phyloP scores from a whole-genome alignment of 352 stramenopile species.

The Phytopythium delawarense region DNA sequence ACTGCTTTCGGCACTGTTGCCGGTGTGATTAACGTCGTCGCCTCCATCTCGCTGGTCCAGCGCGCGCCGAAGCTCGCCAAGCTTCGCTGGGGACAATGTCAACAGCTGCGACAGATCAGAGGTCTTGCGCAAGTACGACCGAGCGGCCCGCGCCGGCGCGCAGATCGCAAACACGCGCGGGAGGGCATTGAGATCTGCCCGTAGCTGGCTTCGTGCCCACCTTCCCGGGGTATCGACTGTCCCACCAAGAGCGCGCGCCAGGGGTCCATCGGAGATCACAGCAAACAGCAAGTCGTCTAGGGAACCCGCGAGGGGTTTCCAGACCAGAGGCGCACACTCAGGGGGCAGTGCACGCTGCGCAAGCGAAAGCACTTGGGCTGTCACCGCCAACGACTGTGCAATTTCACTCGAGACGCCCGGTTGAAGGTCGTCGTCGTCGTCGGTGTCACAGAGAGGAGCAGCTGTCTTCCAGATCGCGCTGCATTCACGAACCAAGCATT shows the following conservation, averaged over 20 bases:
- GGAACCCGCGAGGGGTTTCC: constrained; percentile 27
- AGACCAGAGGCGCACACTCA: constrained; percentile 26
- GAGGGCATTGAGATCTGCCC: constrained; percentile 33
- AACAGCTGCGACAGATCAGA: constrained; percentile 43
- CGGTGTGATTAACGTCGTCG: not conserved
- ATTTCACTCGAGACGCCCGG: constrained; percentile 34
- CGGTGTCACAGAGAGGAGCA: not conserved
- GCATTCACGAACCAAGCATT: constrained; percentile 7
- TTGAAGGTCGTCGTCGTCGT: not conserved
- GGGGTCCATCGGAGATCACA: constrained; percentile 9
- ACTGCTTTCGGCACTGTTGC: constrained; percentile 2
- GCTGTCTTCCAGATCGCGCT: constrained; percentile 18
- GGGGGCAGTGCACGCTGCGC: constrained; percentile 17
- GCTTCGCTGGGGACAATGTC: constrained; percentile 30
- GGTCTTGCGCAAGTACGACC: constrained; percentile 40
- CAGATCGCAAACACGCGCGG: constrained; percentile 28
- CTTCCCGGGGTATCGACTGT: not conserved
- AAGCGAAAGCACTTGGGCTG: constrained; percentile 24
- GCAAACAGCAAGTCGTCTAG: constrained; percentile 38
- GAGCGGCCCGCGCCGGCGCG: constrained; percentile 21
- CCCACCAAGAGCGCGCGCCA: constrained; percentile 8
- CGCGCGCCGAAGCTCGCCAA: constrained; percentile 41
- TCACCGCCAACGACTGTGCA: constrained; percentile 19
- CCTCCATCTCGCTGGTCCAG: constrained; percentile 25
- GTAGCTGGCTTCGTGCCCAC: constrained; percentile 30